Evolutionary conservation across 2,329 filamentous ascomycete species (phyloP).

Genomic region (Trichoderma koningii): DNA sequence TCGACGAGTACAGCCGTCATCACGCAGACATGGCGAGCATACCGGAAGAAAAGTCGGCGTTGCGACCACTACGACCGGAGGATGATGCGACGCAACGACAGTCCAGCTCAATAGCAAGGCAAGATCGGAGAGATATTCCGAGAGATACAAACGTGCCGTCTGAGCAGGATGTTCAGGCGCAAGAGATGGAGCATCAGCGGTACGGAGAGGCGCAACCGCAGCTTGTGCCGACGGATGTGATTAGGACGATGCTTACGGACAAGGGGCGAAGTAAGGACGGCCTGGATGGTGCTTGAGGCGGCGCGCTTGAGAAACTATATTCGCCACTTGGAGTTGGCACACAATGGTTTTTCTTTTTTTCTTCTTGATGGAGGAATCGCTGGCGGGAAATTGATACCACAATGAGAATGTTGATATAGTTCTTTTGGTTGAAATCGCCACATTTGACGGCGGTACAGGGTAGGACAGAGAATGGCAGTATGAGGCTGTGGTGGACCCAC

Average conservation of each 20-base stretch:
- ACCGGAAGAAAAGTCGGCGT: constrained; percentile 20
- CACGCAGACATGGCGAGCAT: not conserved
- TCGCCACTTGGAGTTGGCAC: too few relatives aligned
- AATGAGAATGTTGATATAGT: not conserved
- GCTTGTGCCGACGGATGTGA: constrained; percentile 29
- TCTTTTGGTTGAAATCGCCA: not conserved
- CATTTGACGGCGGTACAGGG: constrained; percentile 9
- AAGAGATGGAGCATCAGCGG: constrained; percentile 26
- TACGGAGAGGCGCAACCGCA: constrained; percentile 31
- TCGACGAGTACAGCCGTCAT: not conserved
- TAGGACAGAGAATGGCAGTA: not conserved
- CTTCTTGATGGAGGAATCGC: not conserved
- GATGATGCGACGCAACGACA: not conserved
- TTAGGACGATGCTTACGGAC: constrained; percentile 22
- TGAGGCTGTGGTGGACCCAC: constrained; percentile 7
- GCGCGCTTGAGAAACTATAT: not conserved
- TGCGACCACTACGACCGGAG: constrained; percentile 3
- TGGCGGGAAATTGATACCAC: constrained; percentile 1
- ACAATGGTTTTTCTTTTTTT: not conserved
- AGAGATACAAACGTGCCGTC: not conserved
- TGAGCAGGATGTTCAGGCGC: not conserved
- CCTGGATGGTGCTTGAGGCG: not conserved
- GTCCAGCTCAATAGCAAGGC: not conserved
- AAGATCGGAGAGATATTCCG: not conserved
- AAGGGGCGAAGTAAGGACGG: constrained; percentile 12